A percentile compares a stretch with the other conserved stretches of the same genome.
phyloP scores from a whole-genome alignment of 2,329 filamentous ascomycete species.

The Fusarium drepaniforme region DNA sequence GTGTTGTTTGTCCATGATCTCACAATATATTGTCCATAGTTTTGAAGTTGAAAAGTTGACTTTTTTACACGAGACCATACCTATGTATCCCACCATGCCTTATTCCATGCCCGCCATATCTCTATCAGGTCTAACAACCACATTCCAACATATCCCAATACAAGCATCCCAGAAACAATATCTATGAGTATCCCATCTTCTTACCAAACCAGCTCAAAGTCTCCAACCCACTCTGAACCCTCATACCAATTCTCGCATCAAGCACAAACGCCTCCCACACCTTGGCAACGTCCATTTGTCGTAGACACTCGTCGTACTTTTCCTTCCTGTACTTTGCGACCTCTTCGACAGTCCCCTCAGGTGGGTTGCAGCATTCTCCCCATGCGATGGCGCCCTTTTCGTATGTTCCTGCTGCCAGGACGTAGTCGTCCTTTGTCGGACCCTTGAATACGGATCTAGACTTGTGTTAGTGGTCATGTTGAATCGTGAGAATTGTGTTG shows the following conservation, averaged over 20 bases:
- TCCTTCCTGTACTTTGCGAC: constrained; percentile 54
- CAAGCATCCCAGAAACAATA: not conserved
- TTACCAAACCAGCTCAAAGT: constrained; percentile 69
- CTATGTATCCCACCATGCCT: not conserved
- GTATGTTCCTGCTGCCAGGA: constrained; percentile 81
- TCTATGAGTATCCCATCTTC: constrained; percentile 54
- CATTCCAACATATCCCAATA: not conserved
- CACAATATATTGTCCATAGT: not conserved
- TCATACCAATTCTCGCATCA: constrained; percentile 80
- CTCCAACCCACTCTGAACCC: constrained; percentile 76
- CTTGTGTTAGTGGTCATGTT: constrained; percentile 7
- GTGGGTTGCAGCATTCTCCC: constrained; percentile 70
- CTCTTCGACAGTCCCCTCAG: constrained; percentile 46
- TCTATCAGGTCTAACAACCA: constrained; percentile 30
- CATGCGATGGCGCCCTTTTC: constrained; percentile 88
- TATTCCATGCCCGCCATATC: not conserved
- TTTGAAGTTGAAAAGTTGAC: not conserved
- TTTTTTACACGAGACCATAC: constrained; percentile 4
- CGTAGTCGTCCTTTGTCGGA: constrained; percentile 75
- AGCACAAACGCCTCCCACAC: constrained; percentile 80
- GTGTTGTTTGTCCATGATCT: not conserved
- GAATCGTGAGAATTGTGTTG: not conserved
- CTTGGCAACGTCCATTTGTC: constrained; percentile 74
- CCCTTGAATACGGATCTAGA: constrained; percentile 68
- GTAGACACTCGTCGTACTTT: constrained; percentile 71